Conservation (phyloP, 768 basidiomycete species). For the Tulasnella sp. region DNA sequence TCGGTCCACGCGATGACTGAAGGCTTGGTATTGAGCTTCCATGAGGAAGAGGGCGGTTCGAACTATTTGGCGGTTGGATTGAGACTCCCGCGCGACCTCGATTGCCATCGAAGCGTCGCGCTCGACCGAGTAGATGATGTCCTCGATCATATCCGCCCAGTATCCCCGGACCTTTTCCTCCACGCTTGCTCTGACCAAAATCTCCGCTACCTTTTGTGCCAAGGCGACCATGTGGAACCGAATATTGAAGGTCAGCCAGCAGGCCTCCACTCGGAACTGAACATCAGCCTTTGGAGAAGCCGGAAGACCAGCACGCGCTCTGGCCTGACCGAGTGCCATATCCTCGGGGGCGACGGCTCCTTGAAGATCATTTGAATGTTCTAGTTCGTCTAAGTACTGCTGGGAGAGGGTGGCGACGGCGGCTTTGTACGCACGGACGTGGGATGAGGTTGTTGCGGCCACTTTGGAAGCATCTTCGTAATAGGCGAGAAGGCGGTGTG, state of each 20-base stretch:
- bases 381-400: slow-evolving; percentile 48
- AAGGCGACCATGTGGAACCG: slow-evolving; percentile 57
- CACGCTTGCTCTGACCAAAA: slow-evolving; percentile 34
- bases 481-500: slow-evolving; percentile 45
- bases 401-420: slow-evolving; percentile 58
- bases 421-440: slow-evolving; percentile 63
- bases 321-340: slow-evolving; percentile 59
- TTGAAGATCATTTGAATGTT: slow-evolving; percentile 41
- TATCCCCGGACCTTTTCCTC: slow-evolving; percentile 34
- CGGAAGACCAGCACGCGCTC: slow-evolving; percentile 57
- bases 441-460: slow-evolving; percentile 56
- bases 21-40: slow-evolving; percentile 54
- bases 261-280: slow-evolving; percentile 63
- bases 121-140: slow-evolving; percentile 53
- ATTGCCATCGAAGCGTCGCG: slow-evolving; percentile 55
- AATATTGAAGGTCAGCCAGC: slow-evolving; percentile 58
- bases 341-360: slow-evolving; percentile 52
- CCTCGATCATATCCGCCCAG: slow-evolving; percentile 55
- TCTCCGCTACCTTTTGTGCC: slow-evolving; percentile 49
- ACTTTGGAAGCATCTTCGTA: slow-evolving; percentile 51
- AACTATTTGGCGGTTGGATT: slow-evolving; percentile 57
- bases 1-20: slow-evolving; percentile 42
- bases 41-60: slow-evolving; percentile 51
- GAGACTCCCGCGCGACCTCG: slow-evolving; percentile 53
- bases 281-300: slow-evolving; percentile 59